These are phyloP conservation scores for Boletus rubescentipes DNA, from an alignment of 768 basidiomycete genomes.

Conservation along the genomic window DNA sequence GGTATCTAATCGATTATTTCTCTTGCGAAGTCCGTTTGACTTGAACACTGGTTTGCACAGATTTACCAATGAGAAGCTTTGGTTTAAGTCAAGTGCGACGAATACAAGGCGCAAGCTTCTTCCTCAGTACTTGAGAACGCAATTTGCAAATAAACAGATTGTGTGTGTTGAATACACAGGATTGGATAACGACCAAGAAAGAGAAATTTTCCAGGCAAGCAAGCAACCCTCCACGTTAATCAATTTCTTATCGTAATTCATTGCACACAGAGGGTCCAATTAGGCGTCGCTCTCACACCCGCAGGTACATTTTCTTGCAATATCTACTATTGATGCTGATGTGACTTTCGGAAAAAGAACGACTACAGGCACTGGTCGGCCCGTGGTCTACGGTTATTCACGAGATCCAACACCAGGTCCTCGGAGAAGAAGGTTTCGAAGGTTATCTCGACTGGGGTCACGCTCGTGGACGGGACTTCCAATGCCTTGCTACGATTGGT, in stretches of 20 bases:
- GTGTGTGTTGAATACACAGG: slow-evolving; percentile 54
- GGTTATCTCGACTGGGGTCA: slow-evolving; percentile 44
- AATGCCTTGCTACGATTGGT: slow-evolving; percentile 40
- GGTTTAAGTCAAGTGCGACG: slow-evolving; percentile 30
- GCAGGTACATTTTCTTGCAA: slow-evolving; percentile 36
- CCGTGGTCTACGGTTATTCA: slow-evolving; percentile 45
- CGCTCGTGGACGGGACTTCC: slow-evolving; percentile 47
- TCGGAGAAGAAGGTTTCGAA: slow-evolving; percentile 36
- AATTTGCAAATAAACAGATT: slow-evolving; percentile 47
- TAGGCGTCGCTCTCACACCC: slow-evolving; percentile 49
- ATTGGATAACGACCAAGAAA: slow-evolving; percentile 52
- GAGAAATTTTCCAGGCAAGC: slow-evolving; percentile 63
- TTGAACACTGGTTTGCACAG: slow-evolving; percentile 1
- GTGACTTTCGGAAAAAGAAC: slow-evolving; percentile 35
- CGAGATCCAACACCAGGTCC: slow-evolving; percentile 37
- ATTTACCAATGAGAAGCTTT: slow-evolving; percentile 38
- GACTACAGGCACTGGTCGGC: slow-evolving; percentile 49
- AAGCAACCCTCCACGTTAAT: not conserved
- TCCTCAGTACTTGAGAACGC: slow-evolving; percentile 32
- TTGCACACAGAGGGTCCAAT: slow-evolving; percentile 44
- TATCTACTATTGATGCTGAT: not conserved
- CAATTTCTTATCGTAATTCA: not conserved
- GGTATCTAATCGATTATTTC: slow-evolving; percentile 7
- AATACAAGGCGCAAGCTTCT: slow-evolving; percentile 32
- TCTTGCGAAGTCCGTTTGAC: not conserved